Percentiles rank a stretch among this genome's conserved stretches.
phyloP scores from a whole-genome alignment of 2,329 filamentous ascomycete species.

The Amylocarpus encephaloides region DNA sequence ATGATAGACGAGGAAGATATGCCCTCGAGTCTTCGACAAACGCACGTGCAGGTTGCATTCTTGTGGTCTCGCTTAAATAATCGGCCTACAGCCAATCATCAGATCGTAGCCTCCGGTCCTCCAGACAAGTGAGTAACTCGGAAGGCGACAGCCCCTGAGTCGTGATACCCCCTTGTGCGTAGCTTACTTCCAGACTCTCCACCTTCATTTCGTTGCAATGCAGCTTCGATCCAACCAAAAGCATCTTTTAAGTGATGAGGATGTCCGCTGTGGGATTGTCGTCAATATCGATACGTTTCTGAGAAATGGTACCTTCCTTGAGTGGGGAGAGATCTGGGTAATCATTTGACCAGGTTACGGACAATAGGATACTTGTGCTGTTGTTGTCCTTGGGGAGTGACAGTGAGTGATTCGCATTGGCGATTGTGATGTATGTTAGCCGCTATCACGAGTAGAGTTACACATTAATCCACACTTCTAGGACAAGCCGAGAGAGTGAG shows the following conservation, averaged over 20 bases:
- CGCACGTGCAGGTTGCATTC: too few species aligned
- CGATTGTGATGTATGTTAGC: conserved; percentile 2
- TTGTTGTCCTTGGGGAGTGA: conserved; percentile 1
- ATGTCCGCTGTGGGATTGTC: conserved; percentile 23
- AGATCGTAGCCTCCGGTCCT: conserved; percentile 7
- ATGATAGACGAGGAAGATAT: too few species aligned
- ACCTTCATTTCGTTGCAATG: not conserved
- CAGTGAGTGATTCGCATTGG: conserved; percentile 7
- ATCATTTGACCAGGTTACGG: conserved; percentile 5
- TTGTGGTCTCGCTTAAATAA: too few species aligned
- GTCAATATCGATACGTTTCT: conserved; percentile 19
- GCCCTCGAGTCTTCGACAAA: too few species aligned
- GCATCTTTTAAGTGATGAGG: conserved; percentile 15
- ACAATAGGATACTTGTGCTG: conserved; percentile 7
- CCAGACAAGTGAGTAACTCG: too few species aligned
- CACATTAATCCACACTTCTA: too few species aligned
- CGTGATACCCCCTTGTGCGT: conserved; percentile 24
- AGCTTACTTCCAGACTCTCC: not conserved
- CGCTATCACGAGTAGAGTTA: not conserved
- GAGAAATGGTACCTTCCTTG: not conserved
- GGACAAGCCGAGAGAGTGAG: too few species aligned
- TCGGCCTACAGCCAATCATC: too few species aligned
- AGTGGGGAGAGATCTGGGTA: not conserved
- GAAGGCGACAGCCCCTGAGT: conserved; percentile 19
- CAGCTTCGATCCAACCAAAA: conserved; percentile 21